Evolutionary conservation across 768 basidiomycete genomes (phyloP).

Genomic region (Hygrocybe punicea): DNA sequence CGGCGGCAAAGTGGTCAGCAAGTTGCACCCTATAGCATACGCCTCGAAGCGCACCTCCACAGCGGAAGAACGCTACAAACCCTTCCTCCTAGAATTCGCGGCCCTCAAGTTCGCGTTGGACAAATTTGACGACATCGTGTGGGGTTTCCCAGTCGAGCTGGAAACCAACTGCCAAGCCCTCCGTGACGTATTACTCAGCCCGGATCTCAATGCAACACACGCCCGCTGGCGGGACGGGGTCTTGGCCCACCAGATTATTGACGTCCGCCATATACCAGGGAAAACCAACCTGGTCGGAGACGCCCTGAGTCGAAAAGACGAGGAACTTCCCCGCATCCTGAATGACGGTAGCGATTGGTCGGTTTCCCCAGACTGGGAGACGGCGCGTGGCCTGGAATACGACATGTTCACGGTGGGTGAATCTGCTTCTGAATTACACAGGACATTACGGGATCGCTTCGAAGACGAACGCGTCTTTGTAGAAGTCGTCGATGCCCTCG

Average conservation of each 20-base stretch:
- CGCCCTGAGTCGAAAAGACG: slow-evolving; percentile 11
- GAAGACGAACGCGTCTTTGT: too few relatives aligned
- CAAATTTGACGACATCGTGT: slow-evolving; percentile 25
- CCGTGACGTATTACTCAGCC: slow-evolving; percentile 24
- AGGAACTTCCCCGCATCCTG: background rate
- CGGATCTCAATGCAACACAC: background rate
- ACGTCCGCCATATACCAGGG: slow-evolving; percentile 18
- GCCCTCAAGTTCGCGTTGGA: slow-evolving; percentile 34
- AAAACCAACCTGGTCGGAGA: too few relatives aligned
- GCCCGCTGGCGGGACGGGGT: background rate
- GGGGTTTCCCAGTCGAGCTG: slow-evolving; percentile 31
- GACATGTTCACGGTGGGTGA: background rate
- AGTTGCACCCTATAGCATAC: slow-evolving; percentile 26
- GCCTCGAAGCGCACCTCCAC: slow-evolving; percentile 34
- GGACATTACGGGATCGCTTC: slow-evolving; percentile 7
- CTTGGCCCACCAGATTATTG: slow-evolving; percentile 16
- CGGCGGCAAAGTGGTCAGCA: slow-evolving; percentile 16
- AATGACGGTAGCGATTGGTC: slow-evolving; percentile 32
- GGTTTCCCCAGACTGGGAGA: slow-evolving; percentile 29
- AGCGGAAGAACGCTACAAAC: slow-evolving; percentile 31
- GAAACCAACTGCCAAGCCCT: slow-evolving; percentile 39
- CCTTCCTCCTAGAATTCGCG: slow-evolving; percentile 36
- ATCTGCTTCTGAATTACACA: slow-evolving; percentile 3
- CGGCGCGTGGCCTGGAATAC: slow-evolving; percentile 10
- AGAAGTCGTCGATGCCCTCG: too few relatives aligned